Percentiles rank a stretch among this genome's conserved stretches.
phyloP scores from a whole-genome alignment of 2,329 filamentous ascomycete species.

The Dactylella cylindrospora region DNA sequence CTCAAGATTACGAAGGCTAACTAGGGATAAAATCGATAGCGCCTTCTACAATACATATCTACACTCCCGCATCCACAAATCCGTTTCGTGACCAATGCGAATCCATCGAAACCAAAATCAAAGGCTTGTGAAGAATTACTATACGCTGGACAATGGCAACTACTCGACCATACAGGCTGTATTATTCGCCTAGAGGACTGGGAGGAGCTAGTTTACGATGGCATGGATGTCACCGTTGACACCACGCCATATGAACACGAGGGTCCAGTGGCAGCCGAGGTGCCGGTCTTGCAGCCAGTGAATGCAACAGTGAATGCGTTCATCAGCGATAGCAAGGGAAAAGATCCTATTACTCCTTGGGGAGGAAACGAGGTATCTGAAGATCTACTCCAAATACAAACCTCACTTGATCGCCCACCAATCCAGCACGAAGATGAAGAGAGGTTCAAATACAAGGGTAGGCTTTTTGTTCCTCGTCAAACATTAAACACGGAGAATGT shows the following conservation, averaged over 20 bases:
- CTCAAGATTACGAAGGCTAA: not conserved
- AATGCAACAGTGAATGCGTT: no score
- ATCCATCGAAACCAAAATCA: constrained; percentile 17
- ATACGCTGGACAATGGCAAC: constrained; percentile 28
- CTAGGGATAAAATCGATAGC: constrained; percentile 6
- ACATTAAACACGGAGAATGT: not conserved
- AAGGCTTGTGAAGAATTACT: constrained; percentile 29
- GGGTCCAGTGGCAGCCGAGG: constrained; percentile 2
- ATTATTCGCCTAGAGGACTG: constrained; percentile 38
- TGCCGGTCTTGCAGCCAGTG: constrained; percentile 13
- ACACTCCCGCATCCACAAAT: constrained; percentile 37
- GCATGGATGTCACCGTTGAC: constrained; percentile 37
- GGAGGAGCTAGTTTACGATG: constrained; percentile 29
- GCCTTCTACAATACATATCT: constrained; percentile 27
- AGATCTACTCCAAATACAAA: no score
- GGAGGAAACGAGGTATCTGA: no score
- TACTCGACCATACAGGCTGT: constrained; percentile 24
- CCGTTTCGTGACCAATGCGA: constrained; percentile 11
- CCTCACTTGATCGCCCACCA: no score
- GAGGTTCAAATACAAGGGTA: no score
- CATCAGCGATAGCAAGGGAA: no score
- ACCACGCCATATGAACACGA: constrained; percentile 13
- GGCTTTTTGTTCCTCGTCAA: no score
- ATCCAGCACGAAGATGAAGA: no score
- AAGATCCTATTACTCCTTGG: no score